Evolutionary conservation across 2,329 filamentous ascomycete genomes (phyloP).

Genomic region (Colletotrichum scovillei): DNA sequence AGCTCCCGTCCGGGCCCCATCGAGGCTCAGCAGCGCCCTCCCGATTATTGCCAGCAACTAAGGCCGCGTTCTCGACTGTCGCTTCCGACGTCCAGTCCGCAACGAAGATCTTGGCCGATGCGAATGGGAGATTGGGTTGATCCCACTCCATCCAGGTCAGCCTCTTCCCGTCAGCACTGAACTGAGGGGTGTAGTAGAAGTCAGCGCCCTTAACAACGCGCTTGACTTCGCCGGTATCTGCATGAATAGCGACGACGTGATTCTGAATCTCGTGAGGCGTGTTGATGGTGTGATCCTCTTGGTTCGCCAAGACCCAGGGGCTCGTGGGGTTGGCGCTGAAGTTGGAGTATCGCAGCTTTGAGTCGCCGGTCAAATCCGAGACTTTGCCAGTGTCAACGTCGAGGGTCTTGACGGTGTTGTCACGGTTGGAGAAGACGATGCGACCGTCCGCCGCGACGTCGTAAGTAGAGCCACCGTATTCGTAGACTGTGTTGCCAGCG

Average conservation of each 20-base stretch:
- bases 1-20: conserved; percentile 60
- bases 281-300: conserved; percentile 60
- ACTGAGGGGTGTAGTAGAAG: conserved; percentile 64
- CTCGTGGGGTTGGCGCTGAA: conserved; percentile 54
- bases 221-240: conserved; percentile 52
- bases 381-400: conserved; percentile 50
- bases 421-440: conserved; percentile 59
- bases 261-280: conserved; percentile 48
- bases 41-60: conserved; percentile 54
- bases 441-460: conserved; percentile 50
- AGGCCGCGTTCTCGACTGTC: conserved; percentile 43
- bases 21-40: conserved; percentile 61
- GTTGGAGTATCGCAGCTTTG: conserved; percentile 56
- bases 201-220: conserved; percentile 57
- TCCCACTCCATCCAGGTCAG: conserved; percentile 67
- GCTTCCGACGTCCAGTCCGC: conserved; percentile 53
- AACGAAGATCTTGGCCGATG: conserved; percentile 55
- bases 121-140: conserved; percentile 65
- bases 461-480: conserved; percentile 62
- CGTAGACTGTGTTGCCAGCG: conserved; percentile 59
- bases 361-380: conserved; percentile 44
- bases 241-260: conserved; percentile 53
- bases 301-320: conserved; percentile 60
- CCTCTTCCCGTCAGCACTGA: conserved; percentile 56
- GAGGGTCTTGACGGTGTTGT: conserved; percentile 55